Base-by-base conservation (phyloP, 2,329 filamentous ascomycete species). In the Phaeoacremonium minimum region DNA sequence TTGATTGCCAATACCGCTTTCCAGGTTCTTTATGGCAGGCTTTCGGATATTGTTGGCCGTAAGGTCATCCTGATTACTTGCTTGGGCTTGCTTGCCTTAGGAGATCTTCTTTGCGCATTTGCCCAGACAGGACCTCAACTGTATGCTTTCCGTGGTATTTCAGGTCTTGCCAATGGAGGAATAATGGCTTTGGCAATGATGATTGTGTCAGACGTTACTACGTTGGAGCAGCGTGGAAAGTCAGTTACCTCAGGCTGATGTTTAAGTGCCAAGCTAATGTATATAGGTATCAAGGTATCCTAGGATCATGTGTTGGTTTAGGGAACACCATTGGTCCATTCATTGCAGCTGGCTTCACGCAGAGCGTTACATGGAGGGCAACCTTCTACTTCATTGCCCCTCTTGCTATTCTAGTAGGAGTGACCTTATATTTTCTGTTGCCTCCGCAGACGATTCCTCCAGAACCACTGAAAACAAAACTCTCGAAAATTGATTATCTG, bases 401-500 rank as follows among this genome's bases (percentile, higher is more conserved):
- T 2, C 44, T 72, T 30, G 62, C 66, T 15, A 45, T 67, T 11
- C 61, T 63, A 15, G 69, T 63, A 6, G 52, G 63, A 4, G 51
- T 67, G 16, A 47, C 57, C 18, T 62, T 63, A 31, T 64, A 63
- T 40, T 63, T 65, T 15, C 57, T 70, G 3, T 63, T 75, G 5
- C 72, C 73, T 1, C 65, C 67, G 77, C 73, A 73, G 1, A 75
- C 66, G 15, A 40, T 40, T 8, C 40, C 40, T 5, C 33, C 40
- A 8, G 40, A 42, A 4, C 61, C 60, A 1, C 70, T 66, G 37
- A 63, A 64, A 64, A 64, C 69, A 30, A 75, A 70, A 32, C 47
- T 75, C 15, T 59, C 57, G 32, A 74, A 73, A 30, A 77, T 83
- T 37, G 80, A 85, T 51, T 79, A 72, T 44, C 68, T 60, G 16